Evolutionary conservation across 2,329 filamentous ascomycete species (phyloP), one percentile per base, ranked within the genome.

Genomic region (Fonsecaea monophora): DNA sequence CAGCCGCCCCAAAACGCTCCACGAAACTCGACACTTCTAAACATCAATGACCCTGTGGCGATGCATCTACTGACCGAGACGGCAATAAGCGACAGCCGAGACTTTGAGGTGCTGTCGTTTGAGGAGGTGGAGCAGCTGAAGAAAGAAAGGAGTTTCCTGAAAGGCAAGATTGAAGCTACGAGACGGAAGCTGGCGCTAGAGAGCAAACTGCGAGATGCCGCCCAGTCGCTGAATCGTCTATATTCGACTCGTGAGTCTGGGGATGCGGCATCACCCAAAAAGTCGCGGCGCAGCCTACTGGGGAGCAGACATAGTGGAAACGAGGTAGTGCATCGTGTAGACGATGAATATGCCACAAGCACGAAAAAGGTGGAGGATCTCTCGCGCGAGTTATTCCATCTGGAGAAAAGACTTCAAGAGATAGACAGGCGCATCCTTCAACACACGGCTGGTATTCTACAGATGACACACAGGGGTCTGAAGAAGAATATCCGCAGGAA

Each of bases 21-120:
- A 9, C 67, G 70, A 53, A 65, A 68, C 35, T 72, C 71, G 4
- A 61, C 64, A 21, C 50, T 67, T 12, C 62, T 73, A 2, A 80
- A 82, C 62, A 74, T 78, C 64, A 83, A 80, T 70, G 87, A 89
- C 73, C 84, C 85, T 0, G 84, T 99, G 53, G 90, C 93, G 73
- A 89, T 97, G 77, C 96, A 98, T 77, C 82, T 99, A 55, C 86
- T 99, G 66, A 94, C 95, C 68, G 94, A 98, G 81, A 98, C 92
- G 21, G 95, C 95, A 21, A 87, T 99, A 67, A 87, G 89, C 67
- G 95, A 99, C 79, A 96, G 93, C 81, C 90, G 89, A 75, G 83
- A 89, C 73, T 99, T 89, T 77, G 89, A 94, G 75, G 89, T 99
- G 30, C 78, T 99, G 68, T 92, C 94, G 0, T 91, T 94, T 72